Evolutionary conservation across 345 rosid genomes (phyloP).

Genomic region (Gynandropsis gynandra): DNA sequence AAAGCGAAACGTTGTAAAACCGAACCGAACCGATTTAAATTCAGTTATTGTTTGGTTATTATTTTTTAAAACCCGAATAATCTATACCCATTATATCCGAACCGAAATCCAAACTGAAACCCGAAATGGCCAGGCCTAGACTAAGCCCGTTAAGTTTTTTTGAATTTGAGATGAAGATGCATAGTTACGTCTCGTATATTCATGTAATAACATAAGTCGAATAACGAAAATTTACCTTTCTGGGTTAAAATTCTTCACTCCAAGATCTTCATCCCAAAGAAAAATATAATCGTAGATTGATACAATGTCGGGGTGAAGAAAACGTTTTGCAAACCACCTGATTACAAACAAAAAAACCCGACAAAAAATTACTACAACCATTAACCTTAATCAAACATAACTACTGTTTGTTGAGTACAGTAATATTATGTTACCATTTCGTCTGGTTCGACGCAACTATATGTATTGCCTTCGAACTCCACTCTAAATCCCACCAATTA

Average conservation of each 20-base stretch:
- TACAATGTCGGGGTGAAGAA: conserved; percentile 91
- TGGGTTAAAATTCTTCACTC: conserved; percentile 73
- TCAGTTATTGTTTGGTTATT: no score
- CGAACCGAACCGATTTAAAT: no score
- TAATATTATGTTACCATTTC: conserved; percentile 51
- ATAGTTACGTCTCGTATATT: no score
- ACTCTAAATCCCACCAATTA: conserved; percentile 75
- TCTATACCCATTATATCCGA: no score
- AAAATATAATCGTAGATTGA: conserved; percentile 78
- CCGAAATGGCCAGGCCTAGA: no score
- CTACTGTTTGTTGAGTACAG: no score
- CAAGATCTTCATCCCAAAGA: conserved; percentile 98
- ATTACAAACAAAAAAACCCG: not conserved
- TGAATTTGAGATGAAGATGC: no score
- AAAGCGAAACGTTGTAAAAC: no score
- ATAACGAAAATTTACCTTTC: conserved; percentile 61
- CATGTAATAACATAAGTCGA: no score
- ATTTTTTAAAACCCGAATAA: no score
- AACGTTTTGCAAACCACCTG: conserved; percentile 99
- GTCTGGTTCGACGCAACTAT: conserved; percentile 92
- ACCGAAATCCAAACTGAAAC: no score
- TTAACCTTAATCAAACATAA: not conserved
- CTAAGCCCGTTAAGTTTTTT: no score
- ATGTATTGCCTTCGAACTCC: conserved; percentile 77
- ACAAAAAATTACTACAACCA: not conserved